These are phyloP conservation scores for Fraxinus cuspidata DNA, from an alignment of 257 asterid species.

Conservation along the genomic window DNA sequence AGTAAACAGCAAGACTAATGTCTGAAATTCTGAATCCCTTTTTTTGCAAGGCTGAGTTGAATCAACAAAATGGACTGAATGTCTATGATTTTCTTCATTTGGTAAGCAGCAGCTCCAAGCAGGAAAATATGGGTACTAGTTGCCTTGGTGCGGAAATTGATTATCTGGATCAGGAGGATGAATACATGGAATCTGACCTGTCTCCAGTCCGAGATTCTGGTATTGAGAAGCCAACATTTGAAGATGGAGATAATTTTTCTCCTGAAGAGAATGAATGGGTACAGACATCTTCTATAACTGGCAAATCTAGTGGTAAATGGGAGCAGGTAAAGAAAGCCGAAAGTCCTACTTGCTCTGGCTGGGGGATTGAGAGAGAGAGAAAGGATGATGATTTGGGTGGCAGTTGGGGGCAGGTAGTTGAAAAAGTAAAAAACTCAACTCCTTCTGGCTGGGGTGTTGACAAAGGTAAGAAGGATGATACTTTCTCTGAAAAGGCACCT, in stretches of 20 bases:
- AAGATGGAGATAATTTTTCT: conserved; percentile 57
- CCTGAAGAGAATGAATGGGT: conserved; percentile 42
- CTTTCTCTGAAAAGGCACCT: background rate
- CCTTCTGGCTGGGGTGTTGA: background rate
- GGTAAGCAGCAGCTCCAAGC: conserved; percentile 59
- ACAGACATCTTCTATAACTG: conserved; percentile 25
- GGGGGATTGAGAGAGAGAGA: conserved; percentile 5
- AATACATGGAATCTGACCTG: conserved; percentile 48
- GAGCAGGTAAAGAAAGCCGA: conserved; percentile 17
- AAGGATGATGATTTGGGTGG: background rate
- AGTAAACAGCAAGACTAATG: conserved; percentile 16
- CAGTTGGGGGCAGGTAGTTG: conserved; percentile 1
- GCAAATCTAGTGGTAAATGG: conserved; percentile 27
- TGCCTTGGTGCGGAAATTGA: conserved; percentile 86
- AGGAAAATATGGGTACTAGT: conserved; percentile 53
- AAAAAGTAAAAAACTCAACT: background rate
- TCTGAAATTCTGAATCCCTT: conserved; percentile 15
- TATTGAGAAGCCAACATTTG: conserved; percentile 67
- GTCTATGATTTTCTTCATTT: conserved; percentile 82
- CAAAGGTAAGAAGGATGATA: background rate
- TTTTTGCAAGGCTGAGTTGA: conserved; percentile 60
- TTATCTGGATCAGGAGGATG: conserved; percentile 61
- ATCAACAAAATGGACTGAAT: conserved; percentile 54
- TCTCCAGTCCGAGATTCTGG: conserved; percentile 81
- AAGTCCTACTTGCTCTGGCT: conserved; percentile 8